Evolutionary conservation across 176 grass and related monocot genomes (phyloP), one percentile per base, ranked within the genome.

Genomic region (Oropetium thomaeum): DNA sequence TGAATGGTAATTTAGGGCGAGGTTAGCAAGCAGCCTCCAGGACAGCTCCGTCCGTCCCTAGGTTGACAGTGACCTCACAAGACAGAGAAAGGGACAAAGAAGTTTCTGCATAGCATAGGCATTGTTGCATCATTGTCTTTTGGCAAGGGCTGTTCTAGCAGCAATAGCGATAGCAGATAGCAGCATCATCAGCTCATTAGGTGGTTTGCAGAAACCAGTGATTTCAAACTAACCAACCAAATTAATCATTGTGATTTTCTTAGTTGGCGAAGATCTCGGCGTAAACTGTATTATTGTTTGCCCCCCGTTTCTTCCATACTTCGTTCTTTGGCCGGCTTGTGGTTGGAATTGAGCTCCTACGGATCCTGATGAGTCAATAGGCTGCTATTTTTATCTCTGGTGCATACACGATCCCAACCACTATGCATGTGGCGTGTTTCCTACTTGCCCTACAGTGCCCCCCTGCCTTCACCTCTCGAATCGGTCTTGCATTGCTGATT

Each of bases 381-480:
- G 37, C 61, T 80, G 57, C 43, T 48, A 76, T 80, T 80, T 69
- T 78, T 70, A 71, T 62, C 78, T 25, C 47, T n/a, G 33, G 11
- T 68, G n/a, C 75, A 71, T 82, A 31, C 71, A 68, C 75, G 83
- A 35, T 43, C 68, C 72, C 40, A 86, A 86, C 88, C 41, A 88
- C 75, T 88, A 42, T 81, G 79, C 92, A 95, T 95, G 92, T 86
- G 82, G 62, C 41, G 16, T 91, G 85, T 88, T 88, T 75, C 88
- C 61, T 83, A 78, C 43, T 48, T 78, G 70, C 44, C 81, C 79
- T 82, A 73, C 73, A 35, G n/a, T 74, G 49, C 37, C 26, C 70
- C 62, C n/a, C n/a, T n/a, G n/a, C n/a, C 45, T 25, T 49, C 54
- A 52, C 62, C 64, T 78, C 31, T 67, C 38, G n/a, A n/a, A 65